phyloP scores from a whole-genome alignment of 1,284 basidiomycete species.

The Malassezia arunalokei region DNA sequence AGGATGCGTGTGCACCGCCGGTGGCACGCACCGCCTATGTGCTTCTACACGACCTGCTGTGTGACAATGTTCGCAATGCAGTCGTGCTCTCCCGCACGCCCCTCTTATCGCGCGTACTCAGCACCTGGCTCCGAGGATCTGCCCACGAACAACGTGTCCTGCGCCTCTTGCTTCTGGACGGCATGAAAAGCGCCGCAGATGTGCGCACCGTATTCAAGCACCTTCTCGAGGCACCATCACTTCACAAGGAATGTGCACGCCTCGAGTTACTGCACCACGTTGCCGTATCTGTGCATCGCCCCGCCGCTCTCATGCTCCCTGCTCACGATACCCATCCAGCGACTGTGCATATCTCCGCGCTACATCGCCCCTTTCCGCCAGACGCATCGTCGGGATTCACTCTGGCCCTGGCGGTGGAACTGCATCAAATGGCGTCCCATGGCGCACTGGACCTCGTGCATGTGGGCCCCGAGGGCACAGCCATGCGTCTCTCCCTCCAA shows the following conservation, averaged over 20 bases:
- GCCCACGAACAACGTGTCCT: not conserved
- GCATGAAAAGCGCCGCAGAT: slow-evolving; percentile 20
- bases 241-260: slow-evolving; percentile 4
- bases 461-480: slow-evolving; percentile 24
- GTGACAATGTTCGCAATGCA: slow-evolving; percentile 1
- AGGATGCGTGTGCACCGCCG: not conserved
- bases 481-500: slow-evolving; percentile 24
- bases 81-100: slow-evolving; percentile 7
- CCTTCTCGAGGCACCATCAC: slow-evolving; percentile 2
- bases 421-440: not conserved
- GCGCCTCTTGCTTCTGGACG: slow-evolving; percentile 8
- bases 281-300: slow-evolving; percentile 17
- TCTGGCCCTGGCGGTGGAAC: slow-evolving; percentile 12
- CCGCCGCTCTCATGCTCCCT: slow-evolving; percentile 23
- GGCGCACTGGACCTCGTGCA: slow-evolving; percentile 11
- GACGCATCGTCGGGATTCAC: slow-evolving; percentile 21
- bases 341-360: slow-evolving; percentile 19
- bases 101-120: slow-evolving; percentile 2
- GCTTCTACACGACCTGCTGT: not conserved
- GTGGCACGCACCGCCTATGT: not conserved
- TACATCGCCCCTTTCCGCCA: slow-evolving; percentile 32
- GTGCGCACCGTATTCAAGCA: slow-evolving; percentile 16
- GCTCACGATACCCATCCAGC: slow-evolving; percentile 5
- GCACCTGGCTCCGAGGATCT: not conserved
- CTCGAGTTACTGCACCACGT: slow-evolving; percentile 24